Base-by-base conservation (phyloP, 345 rosid genomes). In the Dipteronia sinensis region DNA sequence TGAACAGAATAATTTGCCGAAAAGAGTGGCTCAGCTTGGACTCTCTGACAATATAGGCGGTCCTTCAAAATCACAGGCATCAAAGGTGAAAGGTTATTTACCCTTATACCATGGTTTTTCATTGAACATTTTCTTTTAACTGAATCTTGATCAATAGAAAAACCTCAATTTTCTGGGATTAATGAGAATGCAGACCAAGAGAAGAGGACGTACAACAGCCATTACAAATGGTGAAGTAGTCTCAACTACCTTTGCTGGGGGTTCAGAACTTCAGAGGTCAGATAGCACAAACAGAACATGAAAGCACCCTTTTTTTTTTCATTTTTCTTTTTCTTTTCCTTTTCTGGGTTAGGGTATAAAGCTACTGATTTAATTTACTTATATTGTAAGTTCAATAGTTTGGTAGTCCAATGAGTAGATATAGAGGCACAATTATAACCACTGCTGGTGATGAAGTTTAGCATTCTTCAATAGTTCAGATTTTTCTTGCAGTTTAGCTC, bases 21-120 rank as follows among this genome's bases (percentile, higher is more conserved):
- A 80, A 55, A 85, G 76, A 75, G 49, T 80, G 75, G 75, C 79
- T 82, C 73, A 79, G 25, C 78, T 80, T 70, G 79, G 82, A 19
- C 38, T 86, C 55, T 86, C 80, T 44, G 71, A 62, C 58, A 73
- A 65, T 61, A 76, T 63, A 65, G 80, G 71, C 2, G 63, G 70
- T 80, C 67, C 83, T 81, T 59, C 34, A 25, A 31, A 71, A 73
- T 77, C 69, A 69, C 82, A 53, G 58, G 67, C 58, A 29, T 55
- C 56, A 34, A 63, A 84, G 87, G 84, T 84, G 49, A 73, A 70
- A 6, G 22, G 47, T 23, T 67, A 40, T 59, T 10, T 53, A 29
- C 46, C 46, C 16, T 71, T 67, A 15, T 64, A 47, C 42, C 34
- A 22, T 65, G 69, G 7, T 38, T 46, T 22, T 38, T 23, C 20